Conservation (phyloP, 83 land plant species). For the Larix sibirica region DNA sequence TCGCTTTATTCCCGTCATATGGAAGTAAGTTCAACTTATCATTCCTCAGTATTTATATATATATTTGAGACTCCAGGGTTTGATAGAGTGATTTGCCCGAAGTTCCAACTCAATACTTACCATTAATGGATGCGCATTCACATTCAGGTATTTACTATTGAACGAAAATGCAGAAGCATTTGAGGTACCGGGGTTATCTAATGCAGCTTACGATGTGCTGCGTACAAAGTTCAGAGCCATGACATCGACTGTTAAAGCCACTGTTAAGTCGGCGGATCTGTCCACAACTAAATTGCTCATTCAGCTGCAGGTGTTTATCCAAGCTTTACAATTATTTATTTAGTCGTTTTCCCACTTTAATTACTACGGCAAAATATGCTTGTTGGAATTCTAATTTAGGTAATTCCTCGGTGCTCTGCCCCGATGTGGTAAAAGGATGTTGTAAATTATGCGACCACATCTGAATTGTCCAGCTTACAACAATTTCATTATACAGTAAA, state of each 20-base stretch:
- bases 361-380: neutral
- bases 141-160: conserved; percentile 53
- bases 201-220: conserved; percentile 58
- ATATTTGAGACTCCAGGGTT: neutral
- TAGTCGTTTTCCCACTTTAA: conserved; percentile 1
- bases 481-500: too few species aligned
- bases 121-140: neutral
- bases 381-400: too few species aligned
- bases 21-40: conserved; percentile 49
- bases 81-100: neutral
- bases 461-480: too few species aligned
- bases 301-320: conserved; percentile 60
- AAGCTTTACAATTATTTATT: conserved; percentile 1
- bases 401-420: too few species aligned
- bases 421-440: too few species aligned
- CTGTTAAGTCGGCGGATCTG: conserved; percentile 55
- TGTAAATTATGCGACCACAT: too few species aligned
- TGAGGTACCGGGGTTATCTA: conserved; percentile 78
- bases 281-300: conserved; percentile 90
- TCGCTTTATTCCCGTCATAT: conserved; percentile 60
- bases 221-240: conserved; percentile 64
- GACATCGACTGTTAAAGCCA: conserved; percentile 61
- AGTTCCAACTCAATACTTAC: neutral
- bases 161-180: conserved; percentile 52
- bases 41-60: neutral